Conservation (phyloP, 768 basidiomycete species). For the Tephrocybe sp. region DNA sequence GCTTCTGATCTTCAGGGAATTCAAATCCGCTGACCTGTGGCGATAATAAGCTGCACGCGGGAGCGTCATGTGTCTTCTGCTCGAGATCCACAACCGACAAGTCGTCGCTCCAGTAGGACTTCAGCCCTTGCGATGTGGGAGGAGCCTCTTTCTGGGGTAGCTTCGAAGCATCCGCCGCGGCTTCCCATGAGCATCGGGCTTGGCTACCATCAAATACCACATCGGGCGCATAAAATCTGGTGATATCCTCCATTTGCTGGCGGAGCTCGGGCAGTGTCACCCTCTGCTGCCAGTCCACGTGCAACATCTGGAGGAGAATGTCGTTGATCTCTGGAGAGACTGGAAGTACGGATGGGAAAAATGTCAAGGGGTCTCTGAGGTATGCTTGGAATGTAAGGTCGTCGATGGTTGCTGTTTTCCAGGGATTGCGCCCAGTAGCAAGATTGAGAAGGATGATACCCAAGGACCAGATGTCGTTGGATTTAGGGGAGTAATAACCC, state of each 20-base stretch:
- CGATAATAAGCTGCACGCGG: constrained; percentile 1
- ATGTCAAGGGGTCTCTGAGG: constrained; percentile 68
- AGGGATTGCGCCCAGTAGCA: constrained; percentile 91
- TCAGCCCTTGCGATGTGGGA: constrained; percentile 9
- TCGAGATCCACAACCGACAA: constrained; percentile 8
- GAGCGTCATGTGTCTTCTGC: neutral
- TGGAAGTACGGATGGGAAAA: constrained; percentile 84
- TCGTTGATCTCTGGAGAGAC: constrained; percentile 73
- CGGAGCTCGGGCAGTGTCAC: constrained; percentile 55
- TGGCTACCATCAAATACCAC: constrained; percentile 80
- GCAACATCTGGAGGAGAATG: constrained; percentile 71
- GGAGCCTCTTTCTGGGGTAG: constrained; percentile 15
- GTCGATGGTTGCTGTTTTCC: constrained; percentile 80
- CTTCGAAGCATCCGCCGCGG: constrained; percentile 48
- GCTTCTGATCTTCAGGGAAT: neutral
- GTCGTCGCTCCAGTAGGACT: constrained; percentile 21
- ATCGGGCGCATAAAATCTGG: constrained; percentile 69
- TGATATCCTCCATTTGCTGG: constrained; percentile 50
- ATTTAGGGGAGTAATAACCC: constrained; percentile 77
- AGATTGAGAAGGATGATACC: constrained; percentile 97
- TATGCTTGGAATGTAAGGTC: constrained; percentile 93
- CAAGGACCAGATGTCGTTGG: constrained; percentile 95
- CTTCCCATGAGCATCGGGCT: constrained; percentile 77
- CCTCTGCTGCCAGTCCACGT: constrained; percentile 61
- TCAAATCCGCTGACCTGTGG: constrained; percentile 5